A percentile compares a stretch with the other conserved stretches of the same genome.
phyloP scores from a whole-genome alignment of 1,284 basidiomycete species.

The Ustilago hordei region DNA sequence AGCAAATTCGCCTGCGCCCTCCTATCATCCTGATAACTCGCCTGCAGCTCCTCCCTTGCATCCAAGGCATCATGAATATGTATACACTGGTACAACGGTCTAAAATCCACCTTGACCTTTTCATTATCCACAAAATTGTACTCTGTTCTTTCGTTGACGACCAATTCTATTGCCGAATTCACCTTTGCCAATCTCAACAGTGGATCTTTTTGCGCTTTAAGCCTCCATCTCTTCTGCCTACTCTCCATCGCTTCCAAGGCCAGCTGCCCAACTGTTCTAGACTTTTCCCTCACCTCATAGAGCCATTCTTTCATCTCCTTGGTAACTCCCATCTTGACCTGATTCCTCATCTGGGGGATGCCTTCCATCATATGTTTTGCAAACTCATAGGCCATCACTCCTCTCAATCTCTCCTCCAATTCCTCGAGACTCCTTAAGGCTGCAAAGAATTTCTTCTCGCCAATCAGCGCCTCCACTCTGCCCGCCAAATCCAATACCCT shows the following conservation, averaged over 20 bases:
- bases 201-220: conserved; percentile 62
- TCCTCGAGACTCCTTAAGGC: conserved; percentile 74
- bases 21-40: conserved; percentile 93
- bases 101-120: conserved; percentile 88
- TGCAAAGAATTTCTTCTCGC: conserved; percentile 91
- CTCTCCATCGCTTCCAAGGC: conserved; percentile 91
- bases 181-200: conserved; percentile 79
- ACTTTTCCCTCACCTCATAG: conserved; percentile 90
- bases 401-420: conserved; percentile 87
- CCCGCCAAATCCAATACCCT: conserved; percentile 94
- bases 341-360: conserved; percentile 85
- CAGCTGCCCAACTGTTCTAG: conserved; percentile 84
- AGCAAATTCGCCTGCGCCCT: conserved; percentile 93
- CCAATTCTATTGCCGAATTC: conserved; percentile 92
- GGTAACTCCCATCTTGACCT: conserved; percentile 92
- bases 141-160: conserved; percentile 93
- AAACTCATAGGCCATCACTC: conserved; percentile 85
- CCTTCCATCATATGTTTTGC: conserved; percentile 91
- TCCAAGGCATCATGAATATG: conserved; percentile 95
- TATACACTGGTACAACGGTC: conserved; percentile 94
- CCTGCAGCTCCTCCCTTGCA: conserved; percentile 86
- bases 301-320: conserved; percentile 97
- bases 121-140: conserved; percentile 93
- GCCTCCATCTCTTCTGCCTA: conserved; percentile 85
- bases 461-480: conserved; percentile 90